Evolutionary conservation across 2,329 filamentous ascomycete species (phyloP), one percentile per base, ranked within the genome.

Genomic region (Cladosporium sp.): DNA sequence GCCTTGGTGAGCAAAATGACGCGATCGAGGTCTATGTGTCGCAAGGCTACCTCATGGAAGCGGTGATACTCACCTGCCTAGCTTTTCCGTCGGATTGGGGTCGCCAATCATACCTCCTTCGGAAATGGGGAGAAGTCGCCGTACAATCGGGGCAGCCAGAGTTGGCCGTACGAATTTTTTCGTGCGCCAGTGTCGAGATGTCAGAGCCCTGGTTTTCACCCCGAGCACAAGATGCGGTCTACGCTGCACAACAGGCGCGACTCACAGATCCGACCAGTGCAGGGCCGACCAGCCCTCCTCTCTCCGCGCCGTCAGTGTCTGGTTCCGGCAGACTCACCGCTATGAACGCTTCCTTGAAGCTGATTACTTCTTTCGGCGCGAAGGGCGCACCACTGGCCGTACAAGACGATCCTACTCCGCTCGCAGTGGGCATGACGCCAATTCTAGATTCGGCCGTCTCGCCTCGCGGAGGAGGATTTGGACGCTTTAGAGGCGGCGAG

Each of bases 21-120:
- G 93, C 93, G 0, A 91, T 98, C 55, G 93, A 98, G 69, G 86
- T 96, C 31, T 98, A 98, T 63, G 83, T 95, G 32, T 95, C 91
- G 9, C 89, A 93, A 59, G 89, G 86, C 68, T 85, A 85, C 63
- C 95, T 86, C 67, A 87, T 98, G 85, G 93, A 98, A 71, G 92
- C 93, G 2, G 78, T 97, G 32, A 80, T 98, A 11, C 78, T 98
- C 58, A 87, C 90, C 0, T 95, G 89, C 63, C 76, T 96, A 10
- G 80, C 86, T 22, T 89, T 86, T 62, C 90, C 92, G 0, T 74
- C 79, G 0, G 91, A 96, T 55, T 98, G 93, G 93, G 87, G 93
- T 63, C 82, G 92, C 32, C 90, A 95, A 68, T 85, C 87, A 10
- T 86, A 87, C 62, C 82, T 98, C 44, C 83, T 96, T 57, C 84